phyloP scores from a whole-genome alignment of 73 alveolate species.

The Paramecium sexaurelia region DNA sequence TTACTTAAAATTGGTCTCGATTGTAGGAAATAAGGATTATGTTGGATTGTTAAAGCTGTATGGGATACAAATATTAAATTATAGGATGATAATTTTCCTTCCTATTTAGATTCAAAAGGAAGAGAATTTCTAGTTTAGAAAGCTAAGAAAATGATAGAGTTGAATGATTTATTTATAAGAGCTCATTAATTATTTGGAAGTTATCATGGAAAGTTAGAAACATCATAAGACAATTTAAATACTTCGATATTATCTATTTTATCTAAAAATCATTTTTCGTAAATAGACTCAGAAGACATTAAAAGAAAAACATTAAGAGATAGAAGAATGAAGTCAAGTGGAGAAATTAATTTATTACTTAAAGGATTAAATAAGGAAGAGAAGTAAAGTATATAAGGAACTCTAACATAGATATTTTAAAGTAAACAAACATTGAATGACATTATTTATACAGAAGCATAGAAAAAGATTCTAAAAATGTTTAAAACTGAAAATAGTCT shows the following conservation, averaged over 20 bases:
- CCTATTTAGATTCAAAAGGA: slow-evolving; percentile 21
- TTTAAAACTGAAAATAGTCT: not conserved
- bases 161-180: not conserved
- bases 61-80: slow-evolving; percentile 31
- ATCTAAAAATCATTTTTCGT: slow-evolving; percentile 29
- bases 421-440: slow-evolving; percentile 38
- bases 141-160: not conserved
- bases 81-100: not conserved
- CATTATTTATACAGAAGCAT: slow-evolving; percentile 30
- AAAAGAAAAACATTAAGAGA: not conserved
- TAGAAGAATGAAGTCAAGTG: not conserved
- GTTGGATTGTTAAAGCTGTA: slow-evolving; percentile 34
- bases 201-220: not conserved
- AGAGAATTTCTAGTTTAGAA: slow-evolving; percentile 25
- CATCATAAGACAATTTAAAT: not conserved
- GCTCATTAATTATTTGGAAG: slow-evolving; percentile 14
- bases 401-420: not conserved
- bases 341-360: not conserved
- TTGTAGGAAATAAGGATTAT: slow-evolving; percentile 37
- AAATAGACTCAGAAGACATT: slow-evolving; percentile 41
- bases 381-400: not conserved
- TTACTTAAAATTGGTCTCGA: slow-evolving; percentile 43
- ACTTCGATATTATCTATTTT: slow-evolving; percentile 17
- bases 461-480: slow-evolving; percentile 15
- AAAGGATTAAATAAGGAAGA: slow-evolving; percentile 28